Percentiles rank a stretch among this genome's conserved stretches.
These are phyloP conservation scores for Thraustochytrium striatum DNA, from an alignment of 352 stramenopile genomes.

Conservation along the genomic window DNA sequence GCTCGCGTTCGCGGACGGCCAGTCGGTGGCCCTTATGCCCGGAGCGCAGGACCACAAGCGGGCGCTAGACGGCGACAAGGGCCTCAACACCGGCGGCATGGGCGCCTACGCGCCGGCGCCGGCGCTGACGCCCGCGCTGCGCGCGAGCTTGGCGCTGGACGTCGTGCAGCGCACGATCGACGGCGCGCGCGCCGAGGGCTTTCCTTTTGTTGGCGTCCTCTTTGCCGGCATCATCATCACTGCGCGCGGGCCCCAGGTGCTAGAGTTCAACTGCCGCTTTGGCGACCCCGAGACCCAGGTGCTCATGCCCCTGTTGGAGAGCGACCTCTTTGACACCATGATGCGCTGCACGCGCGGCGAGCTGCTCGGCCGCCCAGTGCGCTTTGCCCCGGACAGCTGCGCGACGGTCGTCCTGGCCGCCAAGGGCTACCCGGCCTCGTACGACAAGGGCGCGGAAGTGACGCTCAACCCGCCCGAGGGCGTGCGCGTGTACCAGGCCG, in stretches of 20 bases:
- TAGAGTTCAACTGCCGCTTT: constrained; percentile 99
- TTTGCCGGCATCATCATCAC: constrained; percentile 98
- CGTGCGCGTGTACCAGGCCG: constrained; percentile 97
- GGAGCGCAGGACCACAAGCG: constrained; percentile 98
- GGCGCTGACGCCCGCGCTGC: constrained; percentile 73
- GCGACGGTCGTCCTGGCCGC: constrained; percentile 94
- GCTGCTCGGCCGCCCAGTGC: constrained; percentile 69
- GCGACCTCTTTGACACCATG: constrained; percentile 95
- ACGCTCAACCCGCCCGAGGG: constrained; percentile 68
- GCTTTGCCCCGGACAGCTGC: constrained; percentile 76
- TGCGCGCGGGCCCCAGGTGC: constrained; percentile 80
- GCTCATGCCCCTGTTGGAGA: constrained; percentile 89
- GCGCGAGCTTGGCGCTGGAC: background rate
- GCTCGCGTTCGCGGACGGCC: constrained; percentile 94
- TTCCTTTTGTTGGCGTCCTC: constrained; percentile 93
- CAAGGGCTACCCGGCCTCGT: constrained; percentile 93
- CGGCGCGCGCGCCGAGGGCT: constrained; percentile 86
- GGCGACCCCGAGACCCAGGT: constrained; percentile 99
- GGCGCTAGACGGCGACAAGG: constrained; percentile 91
- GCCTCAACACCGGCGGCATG: constrained; percentile 99
- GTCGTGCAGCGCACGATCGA: constrained; percentile 74
- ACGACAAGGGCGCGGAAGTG: constrained; percentile 96
- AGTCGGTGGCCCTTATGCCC: constrained; percentile 88
- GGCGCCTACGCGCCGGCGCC: constrained; percentile 94
- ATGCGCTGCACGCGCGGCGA: constrained; percentile 86